phyloP scores from a whole-genome alignment of 805 yeast species.

The Metschnikowia amazonensis region DNA sequence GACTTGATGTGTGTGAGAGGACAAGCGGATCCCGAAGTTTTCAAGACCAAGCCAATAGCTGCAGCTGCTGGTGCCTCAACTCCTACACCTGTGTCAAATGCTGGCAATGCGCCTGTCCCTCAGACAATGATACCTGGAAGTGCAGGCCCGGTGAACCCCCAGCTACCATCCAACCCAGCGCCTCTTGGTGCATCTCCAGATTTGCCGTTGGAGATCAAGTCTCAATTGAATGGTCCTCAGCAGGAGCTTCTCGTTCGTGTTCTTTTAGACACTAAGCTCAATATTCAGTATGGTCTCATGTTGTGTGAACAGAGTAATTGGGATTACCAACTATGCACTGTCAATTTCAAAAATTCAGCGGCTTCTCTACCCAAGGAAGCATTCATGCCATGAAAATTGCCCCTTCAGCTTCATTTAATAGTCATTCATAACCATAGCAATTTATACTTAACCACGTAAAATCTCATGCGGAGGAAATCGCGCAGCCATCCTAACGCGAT shows the following conservation, averaged over 20 bases:
- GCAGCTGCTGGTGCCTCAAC: slow-evolving; percentile 8
- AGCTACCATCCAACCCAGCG: slow-evolving; percentile 9
- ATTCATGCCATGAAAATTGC: slow-evolving; percentile 12
- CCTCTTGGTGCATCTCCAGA: slow-evolving; percentile 28
- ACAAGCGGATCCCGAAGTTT: slow-evolving; percentile 15
- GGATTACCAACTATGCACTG: slow-evolving; percentile 67
- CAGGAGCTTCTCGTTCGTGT: slow-evolving; percentile 62
- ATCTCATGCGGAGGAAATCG: neutral
- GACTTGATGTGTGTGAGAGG: slow-evolving; percentile 63
- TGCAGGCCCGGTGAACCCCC: slow-evolving; percentile 3
- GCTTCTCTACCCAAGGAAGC: slow-evolving; percentile 45
- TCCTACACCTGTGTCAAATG: slow-evolving; percentile 15
- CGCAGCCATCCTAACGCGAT: slow-evolving; percentile 1
- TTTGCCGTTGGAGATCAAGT: slow-evolving; percentile 53
- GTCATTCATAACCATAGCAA: neutral
- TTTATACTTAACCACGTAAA: neutral
- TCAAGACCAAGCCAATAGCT: slow-evolving; percentile 14
- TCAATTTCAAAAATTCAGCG: slow-evolving; percentile 67
- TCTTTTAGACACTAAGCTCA: slow-evolving; percentile 69
- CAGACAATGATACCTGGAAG: slow-evolving; percentile 7
- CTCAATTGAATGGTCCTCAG: slow-evolving; percentile 51
- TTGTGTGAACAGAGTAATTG: slow-evolving; percentile 84
- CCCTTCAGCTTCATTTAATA: neutral
- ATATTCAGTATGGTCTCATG: slow-evolving; percentile 74
- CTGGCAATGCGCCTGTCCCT: neutral